Percentiles rank a stretch among this genome's conserved stretches.
These are phyloP conservation scores for Fistulina hepatica DNA, from an alignment of 1,284 basidiomycete genomes.

Conservation along the genomic window DNA sequence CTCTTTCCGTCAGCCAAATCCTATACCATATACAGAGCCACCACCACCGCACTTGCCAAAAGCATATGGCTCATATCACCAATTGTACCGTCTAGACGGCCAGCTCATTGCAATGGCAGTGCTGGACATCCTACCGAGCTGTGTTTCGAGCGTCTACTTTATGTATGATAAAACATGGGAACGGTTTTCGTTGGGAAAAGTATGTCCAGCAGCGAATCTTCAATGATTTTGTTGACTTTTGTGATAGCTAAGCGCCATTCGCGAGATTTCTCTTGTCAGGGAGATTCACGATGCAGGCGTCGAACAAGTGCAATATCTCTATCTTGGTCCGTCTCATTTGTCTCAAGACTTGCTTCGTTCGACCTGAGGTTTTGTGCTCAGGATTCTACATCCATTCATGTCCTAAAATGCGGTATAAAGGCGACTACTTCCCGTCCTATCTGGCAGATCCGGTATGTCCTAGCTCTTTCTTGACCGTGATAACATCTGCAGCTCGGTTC, in stretches of 20 bases:
- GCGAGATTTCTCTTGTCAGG: slow-evolving; percentile 61
- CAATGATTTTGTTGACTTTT: slow-evolving; percentile 5
- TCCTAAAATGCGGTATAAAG: slow-evolving; percentile 96
- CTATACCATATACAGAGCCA: slow-evolving; percentile 45
- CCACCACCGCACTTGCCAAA: slow-evolving; percentile 49
- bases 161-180: slow-evolving; percentile 82
- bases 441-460: slow-evolving; percentile 85
- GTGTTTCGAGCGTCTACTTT: slow-evolving; percentile 94
- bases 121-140: slow-evolving; percentile 82
- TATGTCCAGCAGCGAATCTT: slow-evolving; percentile 19
- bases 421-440: slow-evolving; percentile 80
- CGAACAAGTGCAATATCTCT: slow-evolving; percentile 52
- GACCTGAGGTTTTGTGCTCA: slow-evolving; percentile 21
- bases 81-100: slow-evolving; percentile 75
- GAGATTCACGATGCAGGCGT: slow-evolving; percentile 70
- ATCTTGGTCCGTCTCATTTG: slow-evolving; percentile 58
- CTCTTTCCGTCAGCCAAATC: slow-evolving; percentile 33
- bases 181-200: slow-evolving; percentile 75
- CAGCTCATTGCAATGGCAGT: slow-evolving; percentile 81
- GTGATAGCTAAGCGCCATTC: slow-evolving; percentile 66
- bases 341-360: not conserved
- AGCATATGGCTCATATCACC: slow-evolving; percentile 80
- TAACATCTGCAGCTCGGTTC: slow-evolving; percentile 1
- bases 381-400: slow-evolving; percentile 91
- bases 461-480: slow-evolving; percentile 15